A percentile compares a stretch with the other conserved stretches of the same genome.
phyloP scores from a whole-genome alignment of 2,329 filamentous ascomycete species.

The Ophiocordyceps camponoti-leonardi region DNA sequence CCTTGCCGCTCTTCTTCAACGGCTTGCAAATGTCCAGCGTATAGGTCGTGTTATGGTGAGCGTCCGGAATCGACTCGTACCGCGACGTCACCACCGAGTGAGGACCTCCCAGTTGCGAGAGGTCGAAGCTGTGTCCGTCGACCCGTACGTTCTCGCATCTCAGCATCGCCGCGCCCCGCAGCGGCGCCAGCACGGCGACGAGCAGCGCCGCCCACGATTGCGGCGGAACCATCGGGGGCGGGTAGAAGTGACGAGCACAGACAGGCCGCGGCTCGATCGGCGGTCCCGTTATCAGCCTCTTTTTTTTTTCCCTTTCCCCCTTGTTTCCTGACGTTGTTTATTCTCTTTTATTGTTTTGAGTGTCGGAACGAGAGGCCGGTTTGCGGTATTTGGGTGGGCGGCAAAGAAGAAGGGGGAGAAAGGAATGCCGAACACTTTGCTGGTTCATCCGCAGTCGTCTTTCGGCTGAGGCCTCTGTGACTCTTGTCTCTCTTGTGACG shows the following conservation, averaged over 20 bases:
- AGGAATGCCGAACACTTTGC: no score
- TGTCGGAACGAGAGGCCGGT: no score
- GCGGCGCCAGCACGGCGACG: slow-evolving; percentile 17
- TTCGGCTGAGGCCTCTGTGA: neutral
- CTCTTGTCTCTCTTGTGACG: neutral
- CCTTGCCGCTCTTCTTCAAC: slow-evolving; percentile 43
- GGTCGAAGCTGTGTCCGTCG: slow-evolving; percentile 44
- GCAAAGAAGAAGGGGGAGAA: no score
- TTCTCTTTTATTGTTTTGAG: no score
- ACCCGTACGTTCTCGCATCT: slow-evolving; percentile 45
- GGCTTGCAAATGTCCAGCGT: slow-evolving; percentile 61
- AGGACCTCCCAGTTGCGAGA: slow-evolving; percentile 46
- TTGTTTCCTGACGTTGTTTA: no score
- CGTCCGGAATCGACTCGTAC: slow-evolving; percentile 32
- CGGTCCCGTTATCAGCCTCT: neutral
- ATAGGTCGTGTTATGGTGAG: slow-evolving; percentile 54
- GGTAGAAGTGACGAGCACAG: neutral
- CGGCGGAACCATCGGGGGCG: slow-evolving; percentile 21
- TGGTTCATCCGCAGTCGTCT: neutral
- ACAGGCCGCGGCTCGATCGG: neutral
- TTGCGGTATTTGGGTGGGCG: no score
- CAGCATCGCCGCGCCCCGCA: slow-evolving; percentile 29
- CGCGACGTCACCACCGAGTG: slow-evolving; percentile 48
- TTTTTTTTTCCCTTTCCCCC: neutral
- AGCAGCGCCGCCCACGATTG: slow-evolving; percentile 20